A percentile compares a stretch with the other conserved stretches of the same genome.
Evolutionary conservation across 2,329 filamentous ascomycete species (phyloP).

Genomic region (Aureobasidium sp.): DNA sequence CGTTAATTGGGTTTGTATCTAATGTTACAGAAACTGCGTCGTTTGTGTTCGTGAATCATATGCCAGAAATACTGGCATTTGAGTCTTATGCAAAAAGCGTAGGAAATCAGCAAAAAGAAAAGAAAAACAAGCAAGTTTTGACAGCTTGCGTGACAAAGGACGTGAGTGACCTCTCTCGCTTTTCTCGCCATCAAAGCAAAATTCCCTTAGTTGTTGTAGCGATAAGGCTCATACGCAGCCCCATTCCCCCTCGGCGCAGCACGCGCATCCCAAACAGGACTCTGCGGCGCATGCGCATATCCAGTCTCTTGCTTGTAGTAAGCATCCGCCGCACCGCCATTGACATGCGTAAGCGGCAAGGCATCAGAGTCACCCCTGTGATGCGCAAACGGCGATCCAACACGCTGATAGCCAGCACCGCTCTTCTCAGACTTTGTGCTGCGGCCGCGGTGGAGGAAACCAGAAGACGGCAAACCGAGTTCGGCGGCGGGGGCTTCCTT

Average conservation of each 20-base stretch:
- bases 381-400: not conserved
- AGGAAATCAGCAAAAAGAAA: no score
- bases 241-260: not conserved
- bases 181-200: no score
- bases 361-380: not conserved
- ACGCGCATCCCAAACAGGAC: slow-evolving; percentile 5
- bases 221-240: slow-evolving; percentile 5
- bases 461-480: slow-evolving; percentile 25
- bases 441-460: slow-evolving; percentile 17
- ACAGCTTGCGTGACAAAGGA: no score
- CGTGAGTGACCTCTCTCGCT: no score
- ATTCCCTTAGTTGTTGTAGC: not conserved
- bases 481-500: slow-evolving; percentile 22
- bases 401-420: not conserved
- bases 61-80: no score
- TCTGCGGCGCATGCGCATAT: slow-evolving; percentile 3
- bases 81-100: no score
- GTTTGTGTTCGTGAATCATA: no score
- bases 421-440: not conserved
- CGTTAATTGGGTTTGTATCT: no score
- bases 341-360: slow-evolving; percentile 1
- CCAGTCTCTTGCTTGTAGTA: slow-evolving; percentile 13
- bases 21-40: no score
- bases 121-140: no score
- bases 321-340: not conserved